Conservation (phyloP, 2,329 filamentous ascomycete species). For the Xenoacremonium recifei region DNA sequence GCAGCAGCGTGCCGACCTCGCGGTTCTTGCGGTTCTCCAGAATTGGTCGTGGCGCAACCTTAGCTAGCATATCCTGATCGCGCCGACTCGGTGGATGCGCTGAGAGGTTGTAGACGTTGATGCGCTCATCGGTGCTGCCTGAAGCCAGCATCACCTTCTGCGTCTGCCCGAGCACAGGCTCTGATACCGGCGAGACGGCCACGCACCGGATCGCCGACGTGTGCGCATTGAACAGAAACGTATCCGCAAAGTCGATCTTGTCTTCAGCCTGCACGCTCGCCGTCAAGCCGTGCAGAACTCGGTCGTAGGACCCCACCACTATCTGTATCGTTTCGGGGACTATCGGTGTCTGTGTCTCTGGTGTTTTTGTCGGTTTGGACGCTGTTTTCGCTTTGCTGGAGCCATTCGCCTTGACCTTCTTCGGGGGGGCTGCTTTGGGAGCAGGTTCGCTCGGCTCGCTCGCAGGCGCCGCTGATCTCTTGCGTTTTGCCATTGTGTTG, state of each 20-base stretch:
- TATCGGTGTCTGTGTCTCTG: slow-evolving; percentile 11
- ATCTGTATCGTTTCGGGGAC: slow-evolving; percentile 71
- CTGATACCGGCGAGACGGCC: slow-evolving; percentile 76
- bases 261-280: slow-evolving; percentile 56
- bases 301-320: slow-evolving; percentile 90
- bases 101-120: slow-evolving; percentile 92
- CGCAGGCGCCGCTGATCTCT: slow-evolving; percentile 38
- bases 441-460: slow-evolving; percentile 25
- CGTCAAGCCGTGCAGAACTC: slow-evolving; percentile 85
- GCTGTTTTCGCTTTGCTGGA: slow-evolving; percentile 14
- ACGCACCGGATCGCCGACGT: slow-evolving; percentile 86
- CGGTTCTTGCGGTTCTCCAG: slow-evolving; percentile 84
- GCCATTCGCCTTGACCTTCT: slow-evolving; percentile 19
- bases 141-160: slow-evolving; percentile 88
- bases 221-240: slow-evolving; percentile 94
- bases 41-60: slow-evolving; percentile 69
- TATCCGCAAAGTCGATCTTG: slow-evolving; percentile 74
- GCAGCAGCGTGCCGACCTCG: slow-evolving; percentile 81
- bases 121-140: slow-evolving; percentile 87
- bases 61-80: slow-evolving; percentile 60
- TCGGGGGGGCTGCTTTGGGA: slow-evolving; percentile 29
- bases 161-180: slow-evolving; percentile 56
- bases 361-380: slow-evolving; percentile 3
- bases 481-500: slow-evolving; percentile 47
- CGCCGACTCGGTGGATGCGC: slow-evolving; percentile 59